Conservation (phyloP, 306 rosid genomes). For the Quercus alba region DNA sequence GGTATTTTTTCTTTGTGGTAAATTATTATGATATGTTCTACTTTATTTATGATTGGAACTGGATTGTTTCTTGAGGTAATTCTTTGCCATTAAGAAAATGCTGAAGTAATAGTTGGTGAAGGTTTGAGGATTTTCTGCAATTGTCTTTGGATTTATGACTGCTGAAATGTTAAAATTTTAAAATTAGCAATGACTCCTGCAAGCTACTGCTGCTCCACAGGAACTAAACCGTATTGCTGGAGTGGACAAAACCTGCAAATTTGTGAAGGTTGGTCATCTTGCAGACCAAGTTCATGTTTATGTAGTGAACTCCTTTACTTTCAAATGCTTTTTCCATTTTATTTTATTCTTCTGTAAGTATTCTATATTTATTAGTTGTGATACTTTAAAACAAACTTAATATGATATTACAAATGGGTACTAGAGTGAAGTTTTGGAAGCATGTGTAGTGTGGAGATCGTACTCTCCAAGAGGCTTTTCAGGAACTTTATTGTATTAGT, state of each 20-base stretch:
- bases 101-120: constrained; percentile 1
- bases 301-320: constrained; percentile 1
- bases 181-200: constrained; percentile 5
- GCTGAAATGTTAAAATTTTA: not conserved
- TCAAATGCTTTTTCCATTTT: not conserved
- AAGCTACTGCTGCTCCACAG: constrained; percentile 31
- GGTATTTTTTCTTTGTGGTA: not conserved
- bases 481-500: too few species aligned
- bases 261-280: constrained; percentile 61
- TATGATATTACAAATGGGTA: not conserved
- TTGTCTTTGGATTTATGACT: not conserved
- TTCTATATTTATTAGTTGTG: not conserved
- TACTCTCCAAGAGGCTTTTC: too few species aligned
- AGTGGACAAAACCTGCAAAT: constrained; percentile 68
- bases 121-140: not conserved
- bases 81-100: not conserved
- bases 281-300: constrained; percentile 12
- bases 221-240: constrained; percentile 62
- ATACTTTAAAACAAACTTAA: too few species aligned
- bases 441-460: too few species aligned
- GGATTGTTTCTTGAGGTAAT: not conserved
- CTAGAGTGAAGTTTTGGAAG: too few species aligned
- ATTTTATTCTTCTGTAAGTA: not conserved
- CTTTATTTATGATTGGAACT: not conserved
- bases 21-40: not conserved